phyloP scores from a whole-genome alignment of 306 rosid genomes.

The Pyrus communis region DNA sequence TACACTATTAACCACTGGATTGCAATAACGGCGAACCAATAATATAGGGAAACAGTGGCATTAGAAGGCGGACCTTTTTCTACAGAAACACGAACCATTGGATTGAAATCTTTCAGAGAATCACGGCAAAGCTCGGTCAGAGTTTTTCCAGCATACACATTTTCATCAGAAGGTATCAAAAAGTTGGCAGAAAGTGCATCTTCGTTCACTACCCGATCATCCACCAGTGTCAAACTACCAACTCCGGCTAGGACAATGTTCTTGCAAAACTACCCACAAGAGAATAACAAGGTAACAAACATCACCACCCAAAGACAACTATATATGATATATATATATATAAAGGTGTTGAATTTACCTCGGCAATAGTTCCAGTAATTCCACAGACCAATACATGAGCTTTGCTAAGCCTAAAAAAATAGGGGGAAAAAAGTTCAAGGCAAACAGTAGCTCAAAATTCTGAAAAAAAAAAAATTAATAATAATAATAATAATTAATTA shows the following conservation, averaged over 20 bases:
- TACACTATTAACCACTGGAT: neutral
- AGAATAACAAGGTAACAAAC: neutral
- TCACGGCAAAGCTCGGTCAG: slow-evolving; percentile 78
- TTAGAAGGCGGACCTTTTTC: slow-evolving; percentile 48
- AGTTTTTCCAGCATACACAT: slow-evolving; percentile 57
- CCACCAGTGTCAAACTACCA: slow-evolving; percentile 91
- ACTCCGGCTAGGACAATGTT: slow-evolving; percentile 93
- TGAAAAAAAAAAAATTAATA: no score
- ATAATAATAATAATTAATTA: no score
- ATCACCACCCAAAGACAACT: no score
- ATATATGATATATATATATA: neutral
- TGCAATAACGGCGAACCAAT: neutral
- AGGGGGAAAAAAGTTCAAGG: neutral
- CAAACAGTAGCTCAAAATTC: neutral
- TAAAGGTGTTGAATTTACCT: slow-evolving; percentile 39
- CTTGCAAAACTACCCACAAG: slow-evolving; percentile 74
- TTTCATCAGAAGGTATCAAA: slow-evolving; percentile 71
- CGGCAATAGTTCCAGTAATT: slow-evolving; percentile 79
- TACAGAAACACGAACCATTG: slow-evolving; percentile 88
- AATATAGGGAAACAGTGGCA: slow-evolving; percentile 1
- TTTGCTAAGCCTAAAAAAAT: slow-evolving; percentile 67
- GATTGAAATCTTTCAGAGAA: slow-evolving; percentile 90
- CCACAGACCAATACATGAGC: slow-evolving; percentile 84
- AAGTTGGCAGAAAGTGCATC: slow-evolving; percentile 66
- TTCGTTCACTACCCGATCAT: slow-evolving; percentile 54